phyloP scores from a whole-genome alignment of 225 moss, liverwort and hornwort genomes.

The Rhytidiadelphus loreus region DNA sequence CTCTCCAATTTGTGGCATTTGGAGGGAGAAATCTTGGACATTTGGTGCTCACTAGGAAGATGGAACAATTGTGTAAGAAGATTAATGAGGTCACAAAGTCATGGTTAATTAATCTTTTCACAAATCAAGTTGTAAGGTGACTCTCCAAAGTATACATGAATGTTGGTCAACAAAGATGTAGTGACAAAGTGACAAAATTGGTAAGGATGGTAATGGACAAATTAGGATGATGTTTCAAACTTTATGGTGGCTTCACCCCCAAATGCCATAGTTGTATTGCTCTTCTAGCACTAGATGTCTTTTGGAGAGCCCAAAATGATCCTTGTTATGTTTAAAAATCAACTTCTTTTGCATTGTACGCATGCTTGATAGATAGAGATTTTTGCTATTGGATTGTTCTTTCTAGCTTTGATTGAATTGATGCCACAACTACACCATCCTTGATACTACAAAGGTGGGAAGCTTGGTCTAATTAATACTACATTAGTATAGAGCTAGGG shows the following conservation, averaged over 20 bases:
- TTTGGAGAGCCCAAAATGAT: not conserved
- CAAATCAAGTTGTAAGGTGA: fast-evolving
- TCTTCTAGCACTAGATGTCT: not conserved
- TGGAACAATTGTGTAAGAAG: not conserved
- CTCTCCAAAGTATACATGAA: not conserved
- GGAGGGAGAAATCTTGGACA: not conserved
- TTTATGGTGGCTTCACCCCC: fast-evolving
- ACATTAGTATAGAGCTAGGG: not conserved
- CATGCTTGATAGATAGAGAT: not conserved
- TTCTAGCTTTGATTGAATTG: not conserved
- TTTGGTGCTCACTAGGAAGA: not conserved
- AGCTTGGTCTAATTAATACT: not conserved
- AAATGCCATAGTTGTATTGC: not conserved
- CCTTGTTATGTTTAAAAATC: not conserved
- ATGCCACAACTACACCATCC: not conserved
- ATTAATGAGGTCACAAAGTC: not conserved
- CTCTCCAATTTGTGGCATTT: fast-evolving
- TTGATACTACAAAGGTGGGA: not conserved
- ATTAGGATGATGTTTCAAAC: not conserved
- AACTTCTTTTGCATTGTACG: not conserved
- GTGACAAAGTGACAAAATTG: not conserved
- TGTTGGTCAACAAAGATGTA: not conserved
- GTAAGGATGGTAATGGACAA: not conserved
- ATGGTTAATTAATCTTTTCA: not conserved
- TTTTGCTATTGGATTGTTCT: not conserved